phyloP scores from a whole-genome alignment of 257 asterid species.

The Solanum habrochaites region DNA sequence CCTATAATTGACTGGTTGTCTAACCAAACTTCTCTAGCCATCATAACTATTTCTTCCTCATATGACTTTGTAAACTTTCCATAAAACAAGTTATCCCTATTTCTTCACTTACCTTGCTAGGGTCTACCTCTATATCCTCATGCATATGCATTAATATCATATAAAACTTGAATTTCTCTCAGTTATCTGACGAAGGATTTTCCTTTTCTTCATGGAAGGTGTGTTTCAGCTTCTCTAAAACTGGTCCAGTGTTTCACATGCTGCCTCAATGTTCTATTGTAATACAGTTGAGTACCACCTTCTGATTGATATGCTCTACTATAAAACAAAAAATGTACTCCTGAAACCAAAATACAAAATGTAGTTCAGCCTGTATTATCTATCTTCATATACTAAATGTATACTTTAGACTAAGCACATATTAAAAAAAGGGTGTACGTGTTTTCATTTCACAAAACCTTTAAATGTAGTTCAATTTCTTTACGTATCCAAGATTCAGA shows the following conservation, averaged over 20 bases:
- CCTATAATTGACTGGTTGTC: not conserved
- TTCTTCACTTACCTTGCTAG: not conserved
- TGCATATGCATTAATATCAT: not conserved
- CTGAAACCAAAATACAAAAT: not conserved
- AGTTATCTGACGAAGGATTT: constrained; percentile 1
- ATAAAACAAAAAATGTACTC: not conserved
- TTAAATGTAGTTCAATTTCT: not conserved
- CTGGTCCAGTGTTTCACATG: constrained; percentile 65
- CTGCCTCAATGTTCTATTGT: constrained; percentile 87
- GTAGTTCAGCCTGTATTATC: not conserved
- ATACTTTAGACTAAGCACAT: not conserved
- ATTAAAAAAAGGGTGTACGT: not conserved
- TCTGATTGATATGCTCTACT: not conserved
- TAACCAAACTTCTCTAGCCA: not conserved
- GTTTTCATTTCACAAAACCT: not conserved
- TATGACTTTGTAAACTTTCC: not conserved
- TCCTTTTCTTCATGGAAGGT: constrained; percentile 39
- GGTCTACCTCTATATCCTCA: not conserved
- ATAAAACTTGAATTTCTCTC: not conserved
- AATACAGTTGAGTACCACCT: constrained; percentile 47
- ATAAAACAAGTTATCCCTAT: not conserved
- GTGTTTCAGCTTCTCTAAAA: constrained; percentile 52
- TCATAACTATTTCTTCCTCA: not conserved
- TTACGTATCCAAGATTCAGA: constrained; percentile 48
- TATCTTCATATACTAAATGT: not conserved